phyloP scores from a whole-genome alignment of 2,329 filamentous ascomycete species.

The Exophiala phaeomuriformis region DNA sequence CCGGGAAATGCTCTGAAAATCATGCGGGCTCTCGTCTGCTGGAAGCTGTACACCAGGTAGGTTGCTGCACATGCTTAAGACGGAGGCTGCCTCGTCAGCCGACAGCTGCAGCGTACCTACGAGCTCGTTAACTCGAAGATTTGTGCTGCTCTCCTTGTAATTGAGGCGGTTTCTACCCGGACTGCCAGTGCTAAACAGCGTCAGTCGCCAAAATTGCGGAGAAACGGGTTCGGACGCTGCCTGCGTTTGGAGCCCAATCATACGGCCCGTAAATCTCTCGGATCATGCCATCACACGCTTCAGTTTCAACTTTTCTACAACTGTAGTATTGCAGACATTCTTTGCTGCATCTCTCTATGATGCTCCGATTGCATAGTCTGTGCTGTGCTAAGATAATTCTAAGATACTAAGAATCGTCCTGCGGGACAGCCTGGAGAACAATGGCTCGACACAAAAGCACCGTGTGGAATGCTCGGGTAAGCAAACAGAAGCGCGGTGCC shows the following conservation, averaged over 20 bases:
- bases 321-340: neutral
- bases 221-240: neutral
- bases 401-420: too few species aligned
- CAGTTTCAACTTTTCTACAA: neutral
- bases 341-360: neutral
- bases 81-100: too few species aligned
- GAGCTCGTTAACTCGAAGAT: too few species aligned
- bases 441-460: constrained; percentile 16
- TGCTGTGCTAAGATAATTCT: too few species aligned
- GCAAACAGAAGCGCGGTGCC: neutral
- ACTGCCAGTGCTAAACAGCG: neutral
- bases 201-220: neutral
- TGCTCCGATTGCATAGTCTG: too few species aligned
- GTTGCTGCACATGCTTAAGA: too few species aligned
- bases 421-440: neutral
- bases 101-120: too few species aligned
- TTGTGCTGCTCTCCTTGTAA: too few species aligned
- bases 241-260: neutral
- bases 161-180: too few species aligned
- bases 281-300: neutral
- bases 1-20: too few species aligned
- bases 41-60: too few species aligned
- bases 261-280: neutral
- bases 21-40: too few species aligned
- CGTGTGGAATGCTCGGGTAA: constrained; percentile 16